Base-by-base conservation (phyloP, 1,284 basidiomycete species). In the Moniliella sp. region DNA sequence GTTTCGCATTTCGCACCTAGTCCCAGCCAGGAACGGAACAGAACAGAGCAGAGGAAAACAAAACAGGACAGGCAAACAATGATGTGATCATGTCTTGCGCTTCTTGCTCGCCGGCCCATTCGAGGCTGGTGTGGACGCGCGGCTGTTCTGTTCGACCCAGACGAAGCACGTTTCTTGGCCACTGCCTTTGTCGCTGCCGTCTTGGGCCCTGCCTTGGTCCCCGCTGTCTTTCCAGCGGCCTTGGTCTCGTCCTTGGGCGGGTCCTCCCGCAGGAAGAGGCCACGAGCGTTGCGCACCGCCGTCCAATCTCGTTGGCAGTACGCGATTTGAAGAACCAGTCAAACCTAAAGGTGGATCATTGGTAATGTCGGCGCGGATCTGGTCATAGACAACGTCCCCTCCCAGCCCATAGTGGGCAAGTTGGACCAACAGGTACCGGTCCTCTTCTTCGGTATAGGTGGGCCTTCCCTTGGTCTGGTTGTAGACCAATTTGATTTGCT, bases 271-370 rank as follows among this genome's bases (percentile, higher is more conserved):
- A 84, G 76, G 40, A 94, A 79, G 71, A 93, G 78, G 10, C 75
- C 69, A 25, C 56, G 25, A 97, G 61, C 4, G 88, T 94, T 46
- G 77, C 78, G 48, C 84, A 93, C 34, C 91, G 66, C 46, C 88
- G 67, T 46, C 77, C 74, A 39, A 99, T 66, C 65, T 99, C 91
- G 51, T 81, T 75, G 7, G 82, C 76, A 15, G 80, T 84, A 32
- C 91, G 67, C 42, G 77, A 81, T 67, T 93, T 93, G 69, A 97
- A 82, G 67, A 94, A 97, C 86, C 86, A 94, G 58, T 94, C 84
- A 50, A 94, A 91, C 7, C 49, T 40, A 66, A 97, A 97, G n/a
- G 84, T 76, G 0, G 82, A 64, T 83, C 88, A 61, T 86, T 81
- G 25, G 76, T 76, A 38, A 97, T 82, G 63, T 97, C 88, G 62